Base-by-base conservation (phyloP, 192 early-diverging fungal species). In the Mortierella claussenii region DNA sequence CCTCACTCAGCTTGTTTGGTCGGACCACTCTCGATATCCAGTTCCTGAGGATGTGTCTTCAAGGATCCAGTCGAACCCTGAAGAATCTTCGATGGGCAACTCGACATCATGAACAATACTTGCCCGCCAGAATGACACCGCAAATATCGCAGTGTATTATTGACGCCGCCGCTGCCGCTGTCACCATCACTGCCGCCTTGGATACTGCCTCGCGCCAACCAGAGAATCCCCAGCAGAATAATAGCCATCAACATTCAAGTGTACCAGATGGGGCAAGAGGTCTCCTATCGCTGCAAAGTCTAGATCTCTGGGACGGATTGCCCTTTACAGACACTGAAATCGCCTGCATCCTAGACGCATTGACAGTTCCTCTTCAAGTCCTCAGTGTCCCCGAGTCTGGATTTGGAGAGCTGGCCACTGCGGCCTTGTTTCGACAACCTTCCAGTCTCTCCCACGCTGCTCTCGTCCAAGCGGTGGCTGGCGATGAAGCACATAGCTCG, bases 291-390 rank as follows among this genome's bases (percentile, higher is more conserved):
- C 40, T 55, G 36, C 7, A 23, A 20, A 11, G 36, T 40, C 15
- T 55, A 4, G 21, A 55, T 1, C 36, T 55, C 20, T 55, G 54
- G 54, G 54, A 55, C 26, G 54, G 54, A 2, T 10, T 40, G 5
- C 36, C 32, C 1, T 55, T 55, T 21, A 30, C 32, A 21, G 54
- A 55, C 40, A 17, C 34, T 3, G 34, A 55, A 40, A 55, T 55
- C 23, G 54, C 54, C 3, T 10, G 26, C 3, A 55, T 55, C 36
- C 21, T 55, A n/a, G 34, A 55, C 17, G 17, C 54, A 23, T 21
- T 55, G 2, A 18, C 34, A 2, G 24, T 1, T 21, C 54, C 54
- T 4, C 21, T 55, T 18, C n/a, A 55, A 23, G 54, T 40, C 18
- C 36, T 55, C 4, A n/a, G 2, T 40, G 34, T 55, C 7, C 4